Evolutionary conservation across 805 yeast genomes (phyloP).

Genomic region (Zygotorulaspora florentina): DNA sequence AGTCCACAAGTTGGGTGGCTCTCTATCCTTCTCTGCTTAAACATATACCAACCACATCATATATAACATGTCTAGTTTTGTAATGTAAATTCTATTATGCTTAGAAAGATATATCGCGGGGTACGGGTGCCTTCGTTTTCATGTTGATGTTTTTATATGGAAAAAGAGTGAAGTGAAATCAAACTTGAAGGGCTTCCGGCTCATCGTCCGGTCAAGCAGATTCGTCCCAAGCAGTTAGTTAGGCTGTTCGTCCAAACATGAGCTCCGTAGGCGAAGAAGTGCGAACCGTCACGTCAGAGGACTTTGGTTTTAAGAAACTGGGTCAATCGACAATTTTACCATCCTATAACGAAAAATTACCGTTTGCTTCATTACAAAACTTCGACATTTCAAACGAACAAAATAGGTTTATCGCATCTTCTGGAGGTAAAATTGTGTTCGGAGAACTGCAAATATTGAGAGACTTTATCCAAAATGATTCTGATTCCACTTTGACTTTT

Average conservation of each 20-base stretch:
- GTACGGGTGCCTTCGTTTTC: too few species aligned
- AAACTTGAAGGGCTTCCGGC: not conserved
- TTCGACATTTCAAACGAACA: constrained; percentile 36
- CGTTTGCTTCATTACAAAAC: constrained; percentile 36
- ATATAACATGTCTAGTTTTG: not conserved
- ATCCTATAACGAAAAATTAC: constrained; percentile 36
- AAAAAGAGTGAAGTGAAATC: not conserved
- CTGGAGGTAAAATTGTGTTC: constrained; percentile 34
- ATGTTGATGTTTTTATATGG: not conserved
- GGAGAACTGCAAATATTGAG: constrained; percentile 37
- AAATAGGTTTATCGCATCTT: constrained; percentile 39
- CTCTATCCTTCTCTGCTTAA: constrained; percentile 89
- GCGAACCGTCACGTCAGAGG: constrained; percentile 35
- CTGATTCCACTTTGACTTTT: constrained; percentile 9
- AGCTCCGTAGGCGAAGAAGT: constrained; percentile 22
- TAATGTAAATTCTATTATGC: not conserved
- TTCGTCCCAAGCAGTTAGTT: not conserved
- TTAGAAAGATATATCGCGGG: not conserved
- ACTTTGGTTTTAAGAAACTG: constrained; percentile 43
- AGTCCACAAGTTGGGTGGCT: constrained; percentile 96
- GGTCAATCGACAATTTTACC: constrained; percentile 36
- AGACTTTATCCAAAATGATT: constrained; percentile 24
- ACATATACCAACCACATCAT: not conserved
- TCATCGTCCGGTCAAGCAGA: not conserved
- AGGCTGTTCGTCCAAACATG: constrained; percentile 9